Conservation (phyloP, 2,329 filamentous ascomycete genomes). For the Emergomyces orientalis region DNA sequence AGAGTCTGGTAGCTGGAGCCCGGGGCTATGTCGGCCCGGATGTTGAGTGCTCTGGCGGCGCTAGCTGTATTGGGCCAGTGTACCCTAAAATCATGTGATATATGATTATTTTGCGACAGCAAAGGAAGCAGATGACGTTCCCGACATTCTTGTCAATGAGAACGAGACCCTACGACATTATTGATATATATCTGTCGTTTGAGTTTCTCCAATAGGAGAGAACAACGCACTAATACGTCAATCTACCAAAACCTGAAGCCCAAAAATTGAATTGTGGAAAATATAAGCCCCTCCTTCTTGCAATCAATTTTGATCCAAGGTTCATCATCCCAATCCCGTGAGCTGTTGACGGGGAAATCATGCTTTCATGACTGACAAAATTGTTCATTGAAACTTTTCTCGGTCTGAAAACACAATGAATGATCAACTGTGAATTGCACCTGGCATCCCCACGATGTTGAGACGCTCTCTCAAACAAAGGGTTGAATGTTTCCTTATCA, state of each 20-base stretch:
- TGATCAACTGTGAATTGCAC: background rate
- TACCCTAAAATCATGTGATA: slow-evolving; percentile 2
- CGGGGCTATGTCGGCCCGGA: slow-evolving; percentile 2
- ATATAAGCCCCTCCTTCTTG: background rate
- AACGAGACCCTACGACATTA: too few species aligned
- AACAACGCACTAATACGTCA: background rate
- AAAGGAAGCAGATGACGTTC: background rate
- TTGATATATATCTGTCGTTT: background rate
- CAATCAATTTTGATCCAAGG: too few species aligned
- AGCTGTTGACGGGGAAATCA: background rate
- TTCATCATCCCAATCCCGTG: too few species aligned
- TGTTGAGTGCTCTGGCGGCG: too few species aligned
- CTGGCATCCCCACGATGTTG: background rate
- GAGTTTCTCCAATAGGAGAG: background rate
- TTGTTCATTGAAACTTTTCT: background rate
- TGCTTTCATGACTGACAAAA: background rate
- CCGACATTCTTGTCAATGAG: background rate
- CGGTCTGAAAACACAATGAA: background rate
- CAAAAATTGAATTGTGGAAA: background rate
- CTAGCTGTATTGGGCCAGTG: background rate
- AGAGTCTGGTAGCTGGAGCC: background rate
- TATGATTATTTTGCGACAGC: background rate
- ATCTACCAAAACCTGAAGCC: background rate
- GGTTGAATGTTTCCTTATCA: background rate
- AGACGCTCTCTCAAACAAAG: background rate